Evolutionary conservation across 306 rosid genomes (phyloP).

Genomic region (Canavalia gladiata): DNA sequence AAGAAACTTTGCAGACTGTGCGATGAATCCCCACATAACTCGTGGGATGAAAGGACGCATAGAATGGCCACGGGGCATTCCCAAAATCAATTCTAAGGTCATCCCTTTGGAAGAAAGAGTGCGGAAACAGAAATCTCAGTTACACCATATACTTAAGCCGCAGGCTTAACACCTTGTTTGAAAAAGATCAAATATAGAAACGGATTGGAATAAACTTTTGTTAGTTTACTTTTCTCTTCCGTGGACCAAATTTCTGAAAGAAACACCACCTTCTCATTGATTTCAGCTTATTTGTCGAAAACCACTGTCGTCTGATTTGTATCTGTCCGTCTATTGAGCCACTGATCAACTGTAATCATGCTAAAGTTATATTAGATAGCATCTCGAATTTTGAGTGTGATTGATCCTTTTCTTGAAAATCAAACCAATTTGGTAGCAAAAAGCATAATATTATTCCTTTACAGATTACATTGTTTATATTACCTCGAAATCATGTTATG

Average conservation of each 20-base stretch:
- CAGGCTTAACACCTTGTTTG: slow-evolving; percentile 37
- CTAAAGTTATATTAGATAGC: background rate
- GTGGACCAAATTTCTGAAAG: background rate
- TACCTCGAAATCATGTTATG: slow-evolving; percentile 15
- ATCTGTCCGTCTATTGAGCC: slow-evolving; percentile 14
- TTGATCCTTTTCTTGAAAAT: slow-evolving; percentile 4
- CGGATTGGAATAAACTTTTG: background rate
- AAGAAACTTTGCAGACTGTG: slow-evolving; percentile 30
- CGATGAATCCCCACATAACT: slow-evolving; percentile 70
- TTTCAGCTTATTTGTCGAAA: background rate
- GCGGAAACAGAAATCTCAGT: slow-evolving; percentile 65
- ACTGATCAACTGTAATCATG: slow-evolving; percentile 4
- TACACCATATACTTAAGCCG: slow-evolving; percentile 64
- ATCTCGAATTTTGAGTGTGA: background rate
- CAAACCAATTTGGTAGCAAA: slow-evolving; percentile 1
- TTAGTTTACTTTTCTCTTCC: background rate
- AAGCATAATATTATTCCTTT: background rate
- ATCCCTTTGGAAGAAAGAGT: slow-evolving; percentile 62
- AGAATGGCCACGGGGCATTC: slow-evolving; percentile 66
- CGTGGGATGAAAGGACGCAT: slow-evolving; percentile 72
- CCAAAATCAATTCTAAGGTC: slow-evolving; percentile 51
- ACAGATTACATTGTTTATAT: background rate
- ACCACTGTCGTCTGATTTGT: background rate
- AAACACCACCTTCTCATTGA: background rate
- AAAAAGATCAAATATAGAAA: background rate